These are phyloP conservation scores for Biscutella auriculata DNA, from an alignment of 441 rosid genomes.

Conservation along the genomic window DNA sequence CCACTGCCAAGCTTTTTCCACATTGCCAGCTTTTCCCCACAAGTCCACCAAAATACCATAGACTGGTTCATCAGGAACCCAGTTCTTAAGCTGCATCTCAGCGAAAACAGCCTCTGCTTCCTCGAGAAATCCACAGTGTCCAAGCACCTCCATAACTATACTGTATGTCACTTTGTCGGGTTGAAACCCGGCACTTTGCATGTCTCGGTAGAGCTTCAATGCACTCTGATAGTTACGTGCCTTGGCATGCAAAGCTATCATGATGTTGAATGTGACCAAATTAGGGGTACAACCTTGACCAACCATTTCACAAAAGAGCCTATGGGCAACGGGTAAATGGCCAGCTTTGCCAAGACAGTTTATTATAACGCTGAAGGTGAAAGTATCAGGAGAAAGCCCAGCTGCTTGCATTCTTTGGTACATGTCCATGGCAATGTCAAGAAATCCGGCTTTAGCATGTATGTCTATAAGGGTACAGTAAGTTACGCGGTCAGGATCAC, in stretches of 20 bases:
- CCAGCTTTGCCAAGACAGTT: conserved; percentile 96
- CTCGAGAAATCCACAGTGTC: conserved; percentile 77
- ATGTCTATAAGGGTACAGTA: conserved; percentile 89
- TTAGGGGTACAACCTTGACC: conserved; percentile 85
- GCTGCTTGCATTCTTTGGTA: conserved; percentile 70
- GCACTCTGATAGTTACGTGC: conserved; percentile 72
- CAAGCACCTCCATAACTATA: conserved; percentile 93
- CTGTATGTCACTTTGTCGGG: conserved; percentile 92
- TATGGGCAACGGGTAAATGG: conserved; percentile 68
- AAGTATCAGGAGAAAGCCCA: conserved; percentile 87
- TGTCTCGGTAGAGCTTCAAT: conserved; percentile 62
- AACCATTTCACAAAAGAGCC: conserved; percentile 75
- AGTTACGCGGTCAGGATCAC: conserved; percentile 89
- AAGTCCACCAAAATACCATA: conserved; percentile 83
- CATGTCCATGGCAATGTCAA: conserved; percentile 80
- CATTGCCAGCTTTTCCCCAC: conserved; percentile 88
- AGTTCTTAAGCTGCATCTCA: conserved; percentile 71
- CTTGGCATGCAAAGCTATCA: conserved; percentile 90
- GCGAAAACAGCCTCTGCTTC: conserved; percentile 76
- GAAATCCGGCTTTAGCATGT: conserved; percentile 91
- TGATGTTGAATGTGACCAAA: conserved; percentile 74
- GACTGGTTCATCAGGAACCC: conserved; percentile 91
- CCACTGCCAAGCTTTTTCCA: conserved; percentile 84
- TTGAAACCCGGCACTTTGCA: conserved; percentile 68
- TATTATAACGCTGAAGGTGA: conserved; percentile 86